Percentiles rank a stretch among this genome's conserved stretches.
phyloP scores from a whole-genome alignment of 2,329 filamentous ascomycete genomes.

The Fusarium armeniacum region DNA sequence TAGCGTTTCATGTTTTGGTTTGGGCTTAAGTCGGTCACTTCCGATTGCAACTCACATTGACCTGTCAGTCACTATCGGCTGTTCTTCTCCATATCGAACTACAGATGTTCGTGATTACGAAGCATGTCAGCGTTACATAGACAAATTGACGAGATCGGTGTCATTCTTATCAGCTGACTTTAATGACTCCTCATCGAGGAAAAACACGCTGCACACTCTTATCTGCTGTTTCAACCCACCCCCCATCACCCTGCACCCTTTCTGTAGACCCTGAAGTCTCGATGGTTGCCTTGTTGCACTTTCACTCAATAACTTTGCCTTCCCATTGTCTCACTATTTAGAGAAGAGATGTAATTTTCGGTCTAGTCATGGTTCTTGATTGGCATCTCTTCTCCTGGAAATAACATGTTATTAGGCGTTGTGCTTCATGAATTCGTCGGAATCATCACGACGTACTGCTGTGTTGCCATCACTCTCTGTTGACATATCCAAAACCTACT shows the following conservation, averaged over 20 bases:
- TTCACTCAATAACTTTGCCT: conserved; percentile 25
- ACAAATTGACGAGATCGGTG: conserved; percentile 4
- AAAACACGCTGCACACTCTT: conserved; percentile 37
- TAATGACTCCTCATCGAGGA: conserved; percentile 23
- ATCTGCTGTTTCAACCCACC: conserved; percentile 30
- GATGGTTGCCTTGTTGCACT: conserved; percentile 21
- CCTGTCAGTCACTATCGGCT: not conserved
- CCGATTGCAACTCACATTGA: not conserved
- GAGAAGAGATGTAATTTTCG: conserved; percentile 41
- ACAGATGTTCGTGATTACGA: conserved; percentile 6
- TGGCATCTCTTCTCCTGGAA: conserved; percentile 37
- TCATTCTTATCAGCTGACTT: conserved; percentile 30
- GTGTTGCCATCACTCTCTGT: conserved; percentile 26
- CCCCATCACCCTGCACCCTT: conserved; percentile 30
- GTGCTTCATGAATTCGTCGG: conserved; percentile 24
- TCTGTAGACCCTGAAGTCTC: conserved; percentile 27
- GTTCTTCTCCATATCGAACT: not conserved
- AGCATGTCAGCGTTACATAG: conserved; percentile 12
- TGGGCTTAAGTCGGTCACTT: not conserved
- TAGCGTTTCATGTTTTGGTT: conserved; percentile 1
- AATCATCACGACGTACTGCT: conserved; percentile 19
- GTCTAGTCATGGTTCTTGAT: conserved; percentile 48
- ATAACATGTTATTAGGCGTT: conserved; percentile 29
- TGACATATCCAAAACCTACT: conserved; percentile 23
- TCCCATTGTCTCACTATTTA: conserved; percentile 12